These are phyloP conservation scores for Aquilaria agallochum DNA, from an alignment of 441 rosid species.

Conservation along the genomic window DNA sequence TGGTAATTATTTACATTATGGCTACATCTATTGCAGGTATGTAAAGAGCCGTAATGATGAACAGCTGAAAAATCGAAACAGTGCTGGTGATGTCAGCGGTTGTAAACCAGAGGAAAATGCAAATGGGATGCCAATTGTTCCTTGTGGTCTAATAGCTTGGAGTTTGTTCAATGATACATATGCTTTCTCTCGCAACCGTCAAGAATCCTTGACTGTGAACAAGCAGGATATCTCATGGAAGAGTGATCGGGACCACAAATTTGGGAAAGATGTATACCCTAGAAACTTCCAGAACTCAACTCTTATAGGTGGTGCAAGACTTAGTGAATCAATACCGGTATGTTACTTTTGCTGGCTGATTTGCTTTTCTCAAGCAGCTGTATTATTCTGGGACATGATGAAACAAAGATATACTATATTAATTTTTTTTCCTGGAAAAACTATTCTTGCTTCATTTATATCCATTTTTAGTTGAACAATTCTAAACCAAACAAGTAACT, in stretches of 20 bases:
- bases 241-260: slow-evolving; percentile 53
- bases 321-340: slow-evolving; percentile 30
- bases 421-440: neutral
- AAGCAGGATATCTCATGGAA: slow-evolving; percentile 46
- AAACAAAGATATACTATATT: too few species aligned
- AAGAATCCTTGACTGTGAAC: slow-evolving; percentile 25
- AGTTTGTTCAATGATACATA: slow-evolving; percentile 52
- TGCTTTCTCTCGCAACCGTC: slow-evolving; percentile 23
- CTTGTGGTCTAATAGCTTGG: slow-evolving; percentile 58
- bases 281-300: slow-evolving; percentile 43
- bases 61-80: slow-evolving; percentile 31
- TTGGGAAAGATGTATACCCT: slow-evolving; percentile 44
- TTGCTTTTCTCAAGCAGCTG: too few species aligned
- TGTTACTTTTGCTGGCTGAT: too few species aligned
- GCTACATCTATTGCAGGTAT: slow-evolving; percentile 14
- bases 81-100: slow-evolving; percentile 23
- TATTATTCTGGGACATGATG: too few species aligned
- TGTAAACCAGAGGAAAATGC: slow-evolving; percentile 44
- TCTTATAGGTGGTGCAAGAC: slow-evolving; percentile 37
- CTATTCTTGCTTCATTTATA: neutral
- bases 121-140: slow-evolving; percentile 33
- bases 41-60: slow-evolving; percentile 40
- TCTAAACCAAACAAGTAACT: too few species aligned
- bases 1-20: neutral
- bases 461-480: too few species aligned